Base-by-base conservation (phyloP, 208 protist species). In the Trichomonas gallinae region DNA sequence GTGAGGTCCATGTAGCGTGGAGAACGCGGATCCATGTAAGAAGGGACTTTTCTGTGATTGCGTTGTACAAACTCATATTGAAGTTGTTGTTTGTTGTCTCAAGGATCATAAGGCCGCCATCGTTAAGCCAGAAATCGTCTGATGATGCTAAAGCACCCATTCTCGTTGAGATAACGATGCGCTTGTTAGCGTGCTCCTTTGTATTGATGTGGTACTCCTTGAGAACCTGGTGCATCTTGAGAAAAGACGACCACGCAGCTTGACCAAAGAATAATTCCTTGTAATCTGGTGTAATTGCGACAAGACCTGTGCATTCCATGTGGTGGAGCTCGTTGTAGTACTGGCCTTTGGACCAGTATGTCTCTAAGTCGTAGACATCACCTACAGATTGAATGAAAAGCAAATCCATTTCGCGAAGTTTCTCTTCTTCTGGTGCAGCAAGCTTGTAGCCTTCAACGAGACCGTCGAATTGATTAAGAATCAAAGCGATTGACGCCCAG, bases 61-160 rank as follows among this genome's bases (percentile, higher is more conserved):
- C 8, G 34, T 97, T 34, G n/a, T 97, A 97, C 1, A 98, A 96
- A 9, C 96, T 96, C 21, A 97, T 89, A 81, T 98, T 98, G 48
- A 96, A 97, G 58, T 97, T 97, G 93, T 38, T 93, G 72, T 98
- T 98, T 46, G 97, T 97, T 0, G 98, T 98, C 96, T 99, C 98
- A 96, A 98, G 97, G 17, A 98, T 97, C 51, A 97, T 97, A 0
- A 99, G 97, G 8, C 97, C 96, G 40, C 63, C 96, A 63, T 97
- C 96, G 13, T 98, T 98, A 58, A 98, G 96, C 97, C 98, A 99
- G 96, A 98, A 99, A 96, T 99, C 98, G 96, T 99, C 98, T 26
- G 98, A 96, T 44, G 97, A 98, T 63, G 97, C 96, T 23, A 98
- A 72, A 40, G 98, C 63, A 15, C 97, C 98, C 21, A 93, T 93